Base-by-base conservation (phyloP, 306 rosid genomes). In the Trifolium pratense region DNA sequence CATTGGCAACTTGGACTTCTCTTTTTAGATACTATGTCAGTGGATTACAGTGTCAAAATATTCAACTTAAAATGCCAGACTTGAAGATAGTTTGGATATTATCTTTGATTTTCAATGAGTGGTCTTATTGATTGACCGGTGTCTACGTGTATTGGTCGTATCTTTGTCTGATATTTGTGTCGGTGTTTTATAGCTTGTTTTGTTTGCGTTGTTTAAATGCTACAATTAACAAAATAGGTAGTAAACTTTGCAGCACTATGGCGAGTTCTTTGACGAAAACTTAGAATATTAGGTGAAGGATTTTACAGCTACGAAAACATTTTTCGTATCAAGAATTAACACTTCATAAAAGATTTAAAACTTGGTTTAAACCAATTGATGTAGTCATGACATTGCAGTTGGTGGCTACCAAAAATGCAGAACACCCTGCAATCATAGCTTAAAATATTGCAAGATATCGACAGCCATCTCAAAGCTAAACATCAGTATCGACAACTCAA, bases 1-100 rank as follows among this genome's bases (percentile, higher is more conserved):
- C 40, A 78, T 64, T 71, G 42, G 77, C 86, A 83, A 79, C 73
- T 58, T 81, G 87, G 73, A 46, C 62, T 51, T 68, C 45, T 45
- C 72, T 67, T 76, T 71, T 58, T 58, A 71, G 81, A 72, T 68
- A 69, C 78, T 31, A 40, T 60, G 66, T 74, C 48, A 46, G 79
- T 70, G 84, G 75, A 57, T 10, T 65, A 67, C 46, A 71, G 32
- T 37, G 65, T 65, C 59, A 70, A 75, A 48, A 65, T 39, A 70
- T 74, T 71, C 62, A 77, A n/a, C 70, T 21, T 78, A 39, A 34
- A 70, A 63, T 53, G 46, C 64, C 43, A 43, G 36, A 62, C 39
- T 26, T 66, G 45, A 34, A 36, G 39, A 53, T 66, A 56, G 29
- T 36, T 60, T 76, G 17, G 25, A 56, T 56, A 48, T 49, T 43